A percentile compares a stretch with the other conserved stretches of the same genome.
phyloP scores from a whole-genome alignment of 1,139 yeast genomes.

The Blastobotrys aristatus region DNA sequence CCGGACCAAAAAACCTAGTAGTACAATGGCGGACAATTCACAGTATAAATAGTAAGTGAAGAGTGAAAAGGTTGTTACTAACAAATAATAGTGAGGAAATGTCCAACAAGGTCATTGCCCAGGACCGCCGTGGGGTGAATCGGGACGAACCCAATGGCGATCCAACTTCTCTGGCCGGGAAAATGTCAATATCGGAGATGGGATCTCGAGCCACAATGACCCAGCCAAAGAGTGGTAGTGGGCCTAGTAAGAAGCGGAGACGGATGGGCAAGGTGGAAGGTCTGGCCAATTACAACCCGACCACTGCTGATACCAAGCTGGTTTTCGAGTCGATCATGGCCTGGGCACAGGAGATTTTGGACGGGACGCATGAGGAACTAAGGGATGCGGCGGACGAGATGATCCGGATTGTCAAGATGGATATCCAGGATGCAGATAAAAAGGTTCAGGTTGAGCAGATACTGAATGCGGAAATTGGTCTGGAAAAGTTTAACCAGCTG shows the following conservation, averaged over 20 bases:
- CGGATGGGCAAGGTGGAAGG: constrained; percentile 13
- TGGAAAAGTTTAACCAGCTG: constrained; percentile 50
- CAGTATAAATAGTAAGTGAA: constrained; percentile 18
- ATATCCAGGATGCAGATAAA: constrained; percentile 40
- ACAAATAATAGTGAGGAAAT: constrained; percentile 32
- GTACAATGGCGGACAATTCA: constrained; percentile 13
- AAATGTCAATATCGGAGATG: constrained; percentile 59
- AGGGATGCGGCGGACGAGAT: constrained; percentile 60
- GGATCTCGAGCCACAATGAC: constrained; percentile 44
- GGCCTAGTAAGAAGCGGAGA: constrained; percentile 15
- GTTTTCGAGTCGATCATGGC: constrained; percentile 44
- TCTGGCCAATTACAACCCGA: constrained; percentile 42
- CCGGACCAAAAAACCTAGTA: not conserved
- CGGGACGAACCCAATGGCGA: constrained; percentile 49
- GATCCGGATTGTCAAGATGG: constrained; percentile 54
- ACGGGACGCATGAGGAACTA: constrained; percentile 53
- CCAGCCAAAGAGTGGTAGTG: constrained; percentile 19
- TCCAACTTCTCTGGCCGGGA: constrained; percentile 70
- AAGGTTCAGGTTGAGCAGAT: constrained; percentile 43
- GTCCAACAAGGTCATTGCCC: constrained; percentile 69
- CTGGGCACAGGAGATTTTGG: constrained; percentile 46
- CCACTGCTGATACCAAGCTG: constrained; percentile 42
- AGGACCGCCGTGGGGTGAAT: constrained; percentile 48
- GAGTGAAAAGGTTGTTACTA: not conserved
- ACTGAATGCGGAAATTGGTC: constrained; percentile 43